Percentiles rank a stretch among this genome's conserved stretches.
Evolutionary conservation across 2,329 filamentous ascomycete species (phyloP).

Genomic region (Hymenoscyphus salicellus): DNA sequence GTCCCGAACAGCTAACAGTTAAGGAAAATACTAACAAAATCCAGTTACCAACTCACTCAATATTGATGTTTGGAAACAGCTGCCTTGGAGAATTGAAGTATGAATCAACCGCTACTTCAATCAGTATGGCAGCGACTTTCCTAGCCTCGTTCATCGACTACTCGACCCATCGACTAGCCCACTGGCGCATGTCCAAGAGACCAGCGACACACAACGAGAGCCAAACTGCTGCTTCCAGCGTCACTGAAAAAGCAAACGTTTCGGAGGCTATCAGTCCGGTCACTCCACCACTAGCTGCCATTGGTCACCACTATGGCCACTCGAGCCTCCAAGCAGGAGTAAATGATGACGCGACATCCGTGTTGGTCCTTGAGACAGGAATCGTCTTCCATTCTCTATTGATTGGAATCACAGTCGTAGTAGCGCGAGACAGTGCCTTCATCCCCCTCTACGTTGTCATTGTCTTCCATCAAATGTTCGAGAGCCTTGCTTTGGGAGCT

Average conservation of each 20-base stretch:
- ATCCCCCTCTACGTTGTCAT: slow-evolving; percentile 63
- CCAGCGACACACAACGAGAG: background rate
- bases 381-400: slow-evolving; percentile 62
- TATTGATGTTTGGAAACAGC: slow-evolving; percentile 59
- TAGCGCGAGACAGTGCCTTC: slow-evolving; percentile 55
- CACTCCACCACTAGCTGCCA: background rate
- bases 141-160: slow-evolving; percentile 71
- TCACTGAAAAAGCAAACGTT: background rate
- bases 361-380: slow-evolving; percentile 69
- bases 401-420: slow-evolving; percentile 45
- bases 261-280: background rate
- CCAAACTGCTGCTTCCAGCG: background rate
- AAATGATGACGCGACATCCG: slow-evolving; percentile 35
- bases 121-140: slow-evolving; percentile 72
- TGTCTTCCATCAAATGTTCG: slow-evolving; percentile 75
- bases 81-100: slow-evolving; percentile 66
- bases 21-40: background rate
- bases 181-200: slow-evolving; percentile 38
- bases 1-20: background rate
- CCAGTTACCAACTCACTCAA: slow-evolving; percentile 69
- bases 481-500: slow-evolving; percentile 70
- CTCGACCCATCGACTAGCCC: slow-evolving; percentile 57
- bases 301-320: background rate
- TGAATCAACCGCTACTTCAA: slow-evolving; percentile 66
- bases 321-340: slow-evolving; percentile 23